A percentile compares a stretch with the other conserved stretches of the same genome.
phyloP scores from a whole-genome alignment of 495 filamentous ascomycete genomes.

The Trichoderma reesei region DNA sequence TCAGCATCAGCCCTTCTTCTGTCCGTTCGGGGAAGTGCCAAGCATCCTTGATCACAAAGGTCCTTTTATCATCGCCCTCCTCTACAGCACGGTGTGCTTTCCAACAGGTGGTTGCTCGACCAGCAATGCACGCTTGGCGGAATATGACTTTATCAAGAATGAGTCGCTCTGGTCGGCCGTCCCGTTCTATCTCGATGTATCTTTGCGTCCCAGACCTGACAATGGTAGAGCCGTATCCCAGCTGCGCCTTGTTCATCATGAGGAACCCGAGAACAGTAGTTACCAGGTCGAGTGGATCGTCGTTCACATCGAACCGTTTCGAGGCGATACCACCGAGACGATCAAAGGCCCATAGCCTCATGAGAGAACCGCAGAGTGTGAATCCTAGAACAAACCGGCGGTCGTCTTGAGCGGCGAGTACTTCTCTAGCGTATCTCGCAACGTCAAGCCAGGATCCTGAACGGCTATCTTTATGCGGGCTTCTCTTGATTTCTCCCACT shows the following conservation, averaged over 20 bases:
- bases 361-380: constrained; percentile 25
- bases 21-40: constrained; percentile 37
- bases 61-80: constrained; percentile 25
- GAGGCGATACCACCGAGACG: constrained; percentile 29
- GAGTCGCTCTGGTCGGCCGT: constrained; percentile 30
- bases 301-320: constrained; percentile 26
- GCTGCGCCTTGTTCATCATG: constrained; percentile 29
- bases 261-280: constrained; percentile 25
- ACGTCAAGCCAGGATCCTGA: constrained; percentile 21
- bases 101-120: constrained; percentile 39
- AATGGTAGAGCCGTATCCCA: constrained; percentile 33
- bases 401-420: constrained; percentile 26
- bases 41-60: constrained; percentile 39
- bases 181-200: constrained; percentile 26
- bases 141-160: constrained; percentile 35
- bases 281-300: constrained; percentile 27
- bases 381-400: constrained; percentile 27
- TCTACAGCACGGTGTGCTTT: constrained; percentile 23
- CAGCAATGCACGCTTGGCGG: constrained; percentile 25
- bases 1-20: constrained; percentile 34
- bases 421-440: constrained; percentile 23
- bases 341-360: constrained; percentile 27
- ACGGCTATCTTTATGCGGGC: constrained; percentile 18
- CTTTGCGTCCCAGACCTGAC: constrained; percentile 19
- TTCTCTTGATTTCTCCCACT: constrained; percentile 27